Evolutionary conservation across 495 filamentous ascomycete species (phyloP).

Genomic region (Penicillium roqueforti): DNA sequence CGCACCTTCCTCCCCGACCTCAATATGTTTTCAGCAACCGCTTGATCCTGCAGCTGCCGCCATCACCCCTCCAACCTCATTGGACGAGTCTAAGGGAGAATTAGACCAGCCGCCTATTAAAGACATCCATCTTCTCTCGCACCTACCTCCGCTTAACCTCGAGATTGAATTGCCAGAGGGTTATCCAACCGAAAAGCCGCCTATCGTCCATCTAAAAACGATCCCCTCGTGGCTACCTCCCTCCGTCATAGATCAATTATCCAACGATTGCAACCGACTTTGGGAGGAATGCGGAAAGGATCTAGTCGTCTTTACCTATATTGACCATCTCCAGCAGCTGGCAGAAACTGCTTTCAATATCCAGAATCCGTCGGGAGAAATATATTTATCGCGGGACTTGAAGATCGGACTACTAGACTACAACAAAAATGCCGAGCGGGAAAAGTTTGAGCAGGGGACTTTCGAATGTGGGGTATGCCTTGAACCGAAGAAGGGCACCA

Average conservation of each 20-base stretch:
- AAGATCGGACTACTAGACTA: slow-evolving; percentile 75
- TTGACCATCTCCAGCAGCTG: slow-evolving; percentile 79
- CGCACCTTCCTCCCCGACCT: slow-evolving; percentile 61
- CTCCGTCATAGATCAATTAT: slow-evolving; percentile 52
- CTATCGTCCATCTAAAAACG: slow-evolving; percentile 61
- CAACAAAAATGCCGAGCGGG: slow-evolving; percentile 65
- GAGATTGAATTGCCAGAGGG: slow-evolving; percentile 64
- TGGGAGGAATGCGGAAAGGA: slow-evolving; percentile 83
- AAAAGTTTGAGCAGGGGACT: slow-evolving; percentile 75
- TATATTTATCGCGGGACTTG: slow-evolving; percentile 46
- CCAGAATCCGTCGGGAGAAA: slow-evolving; percentile 43
- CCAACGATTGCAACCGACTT: slow-evolving; percentile 55
- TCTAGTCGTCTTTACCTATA: slow-evolving; percentile 77
- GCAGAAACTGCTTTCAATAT: slow-evolving; percentile 76
- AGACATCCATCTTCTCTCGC: slow-evolving; percentile 61
- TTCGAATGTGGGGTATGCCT: slow-evolving; percentile 90
- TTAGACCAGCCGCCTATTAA: slow-evolving; percentile 14
- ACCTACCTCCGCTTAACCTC: slow-evolving; percentile 73
- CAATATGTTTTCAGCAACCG: slow-evolving; percentile 62
- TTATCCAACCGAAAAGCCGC: slow-evolving; percentile 69
- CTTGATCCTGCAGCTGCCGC: slow-evolving; percentile 37
- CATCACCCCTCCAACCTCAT: slow-evolving; percentile 45
- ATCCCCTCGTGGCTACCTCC: slow-evolving; percentile 67
- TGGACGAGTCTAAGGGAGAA: slow-evolving; percentile 32
- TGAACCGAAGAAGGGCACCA: slow-evolving; percentile 84